Conservation (phyloP, 441 rosid species). For the Adansonia grandidieri region DNA sequence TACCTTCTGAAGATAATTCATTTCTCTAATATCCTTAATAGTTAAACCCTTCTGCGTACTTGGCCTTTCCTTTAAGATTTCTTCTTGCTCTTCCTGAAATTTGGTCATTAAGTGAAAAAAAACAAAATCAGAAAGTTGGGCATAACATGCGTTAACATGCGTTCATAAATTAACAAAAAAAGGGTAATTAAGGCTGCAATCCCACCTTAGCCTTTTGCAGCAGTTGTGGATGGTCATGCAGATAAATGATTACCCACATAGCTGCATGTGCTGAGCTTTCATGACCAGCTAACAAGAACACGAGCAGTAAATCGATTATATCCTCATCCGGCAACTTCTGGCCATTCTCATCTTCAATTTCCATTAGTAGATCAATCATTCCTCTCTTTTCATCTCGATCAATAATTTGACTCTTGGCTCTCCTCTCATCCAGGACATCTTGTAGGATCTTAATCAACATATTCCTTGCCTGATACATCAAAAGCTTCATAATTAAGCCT, state of each 20-base stretch:
- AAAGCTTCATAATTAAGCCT: no score
- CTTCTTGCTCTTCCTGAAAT: slow-evolving; percentile 33
- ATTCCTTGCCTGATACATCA: slow-evolving; percentile 27
- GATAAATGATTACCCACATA: slow-evolving; percentile 33
- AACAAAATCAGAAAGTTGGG: not conserved
- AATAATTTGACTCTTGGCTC: not conserved
- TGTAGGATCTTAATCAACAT: slow-evolving; percentile 32
- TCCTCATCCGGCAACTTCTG: slow-evolving; percentile 28
- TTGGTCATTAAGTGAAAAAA: not conserved
- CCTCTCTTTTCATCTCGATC: slow-evolving; percentile 12
- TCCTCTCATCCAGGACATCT: slow-evolving; percentile 30
- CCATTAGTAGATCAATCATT: slow-evolving; percentile 36
- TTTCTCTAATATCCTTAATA: slow-evolving; percentile 31
- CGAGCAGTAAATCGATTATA: slow-evolving; percentile 29
- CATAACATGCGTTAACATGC: not conserved
- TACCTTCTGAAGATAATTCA: slow-evolving; percentile 34
- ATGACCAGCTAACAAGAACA: slow-evolving; percentile 37
- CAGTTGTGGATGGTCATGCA: slow-evolving; percentile 30
- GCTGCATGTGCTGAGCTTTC: slow-evolving; percentile 34
- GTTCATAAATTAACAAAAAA: not conserved
- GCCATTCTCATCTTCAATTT: slow-evolving; percentile 33
- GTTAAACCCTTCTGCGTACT: slow-evolving; percentile 27
- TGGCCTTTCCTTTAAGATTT: slow-evolving; percentile 30
- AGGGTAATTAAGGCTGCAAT: not conserved
- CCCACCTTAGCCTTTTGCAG: slow-evolving; percentile 35